Evolutionary conservation across 768 basidiomycete species (phyloP), one percentile per base, ranked within the genome.

Genomic region (Amanita subjunquillea): DNA sequence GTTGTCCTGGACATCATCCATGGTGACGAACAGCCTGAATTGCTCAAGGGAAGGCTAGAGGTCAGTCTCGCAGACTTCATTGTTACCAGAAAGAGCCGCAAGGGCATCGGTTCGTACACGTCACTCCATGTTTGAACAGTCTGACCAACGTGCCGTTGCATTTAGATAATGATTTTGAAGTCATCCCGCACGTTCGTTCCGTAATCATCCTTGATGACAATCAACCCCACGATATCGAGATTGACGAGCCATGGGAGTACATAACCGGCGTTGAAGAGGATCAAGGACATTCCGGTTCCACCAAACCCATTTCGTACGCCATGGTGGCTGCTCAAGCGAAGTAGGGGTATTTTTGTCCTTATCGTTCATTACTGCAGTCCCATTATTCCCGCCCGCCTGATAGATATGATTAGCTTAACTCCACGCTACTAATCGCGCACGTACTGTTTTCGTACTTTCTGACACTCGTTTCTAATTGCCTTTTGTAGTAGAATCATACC

Each of bases 191-290:
- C 32, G 61, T 78, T 40, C 77, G 72, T 29, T 70, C 75, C 32
- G 80, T 83, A 43, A 79, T 83, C 54, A 78, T 71, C 27, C 66
- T 83, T 38, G 80, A 82, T 57, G 82, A 83, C 55, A 55, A 62
- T 15, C 55, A 59, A 25, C 57, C 63, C 6, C 66, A 64, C 29
- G 76, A 77, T 54, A 62, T 72, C 51, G 63, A 67, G 17, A 51
- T 70, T 17, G 78, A 80, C 54, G 80, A 83, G 57, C 73, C 77
- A 34, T 83, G 81, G 81, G 80, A 82, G 58, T 74, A 77, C 59
- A 63, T 82, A 41, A 68, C 67, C 48, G 63, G 61, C 36, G 67
- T 64, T 36, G 75, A 73, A 39, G 68, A 68, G 46, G 70, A 71
- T 39, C 68, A 69, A 10, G 46, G n/a, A n/a, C 39, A 17, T 30